Base-by-base conservation (phyloP, 2,329 filamentous ascomycete genomes). In the Dryadomyces sulphureus region DNA sequence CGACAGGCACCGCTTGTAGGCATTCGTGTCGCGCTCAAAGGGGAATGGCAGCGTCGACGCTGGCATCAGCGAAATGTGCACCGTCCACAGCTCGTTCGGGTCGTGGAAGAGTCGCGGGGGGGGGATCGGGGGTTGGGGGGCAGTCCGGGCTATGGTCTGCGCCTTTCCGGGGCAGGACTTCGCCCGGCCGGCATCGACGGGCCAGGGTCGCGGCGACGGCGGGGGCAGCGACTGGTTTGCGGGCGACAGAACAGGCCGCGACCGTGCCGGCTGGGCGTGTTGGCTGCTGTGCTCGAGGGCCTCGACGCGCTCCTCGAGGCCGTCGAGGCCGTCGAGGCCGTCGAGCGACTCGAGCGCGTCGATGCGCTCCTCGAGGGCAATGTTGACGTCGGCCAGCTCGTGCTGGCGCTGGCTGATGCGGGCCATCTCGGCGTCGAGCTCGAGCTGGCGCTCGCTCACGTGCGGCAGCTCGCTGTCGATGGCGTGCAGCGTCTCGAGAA, bases 1-100 rank as follows among this genome's bases (percentile, higher is more conserved):
- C 14, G 75, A 79, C 5, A 78, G 62, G 39, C 73, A 77, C 38
- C 75, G 66, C 54, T 77, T 77, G 58, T 79, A 79, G 4, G 74
- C 73, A 36, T 65, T 70, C 14, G 74, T 77, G 52, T 77, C 73
- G 54, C 75, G 74, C 57, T 78, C 75, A 55, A 78, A 79, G 0
- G 75, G 75, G 51, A 77, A 76, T 5, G 73, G 69, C 47, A 72
- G 68, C 30, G 65, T 65, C 12, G 63, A 64, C 41, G 67, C 69
- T 4, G 75, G 75, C 34, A 79, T 63, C 12, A 79, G 65, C 2
- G 75, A 78, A 32, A 79, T 64, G 53, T 78, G 74, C 24, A 78
- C 70, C 1, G 74, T 77, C 75, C 75, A 79, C 5, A 65, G 49
- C 21, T 54, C 59, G 45, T 60, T 62, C 61, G 56, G 38, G 5